phyloP scores from a whole-genome alignment of 495 filamentous ascomycete genomes.

The Echria macrotheca region DNA sequence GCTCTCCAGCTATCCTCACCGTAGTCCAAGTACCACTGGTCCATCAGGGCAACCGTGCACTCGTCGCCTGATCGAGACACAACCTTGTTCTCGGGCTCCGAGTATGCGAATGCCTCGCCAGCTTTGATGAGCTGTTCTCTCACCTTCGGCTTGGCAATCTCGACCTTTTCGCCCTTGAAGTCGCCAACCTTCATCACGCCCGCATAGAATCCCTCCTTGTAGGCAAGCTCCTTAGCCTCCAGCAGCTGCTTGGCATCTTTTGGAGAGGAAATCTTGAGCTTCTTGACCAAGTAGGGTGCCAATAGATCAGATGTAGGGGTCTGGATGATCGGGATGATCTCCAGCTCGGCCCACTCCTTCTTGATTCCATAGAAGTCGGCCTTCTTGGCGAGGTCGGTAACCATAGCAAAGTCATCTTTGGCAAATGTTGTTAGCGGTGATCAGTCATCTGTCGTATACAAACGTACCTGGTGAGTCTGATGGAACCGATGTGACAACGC shows the following conservation, averaged over 20 bases:
- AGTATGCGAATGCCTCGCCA: constrained; percentile 83
- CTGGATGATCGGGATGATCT: constrained; percentile 81
- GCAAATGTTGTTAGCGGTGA: neutral
- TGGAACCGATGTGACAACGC: constrained; percentile 91
- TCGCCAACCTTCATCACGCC: constrained; percentile 86
- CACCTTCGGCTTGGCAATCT: constrained; percentile 81
- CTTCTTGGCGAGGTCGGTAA: constrained; percentile 87
- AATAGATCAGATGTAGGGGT: constrained; percentile 85
- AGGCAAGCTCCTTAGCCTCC: constrained; percentile 92
- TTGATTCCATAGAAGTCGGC: constrained; percentile 95
- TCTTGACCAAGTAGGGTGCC: constrained; percentile 77
- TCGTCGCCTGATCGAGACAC: constrained; percentile 81
- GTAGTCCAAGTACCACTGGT: constrained; percentile 97
- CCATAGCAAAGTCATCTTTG: constrained; percentile 81
- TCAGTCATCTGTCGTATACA: too few relatives aligned
- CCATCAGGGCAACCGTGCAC: constrained; percentile 78
- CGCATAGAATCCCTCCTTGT: constrained; percentile 97
- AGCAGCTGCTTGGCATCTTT: constrained; percentile 87
- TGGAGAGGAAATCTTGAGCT: constrained; percentile 92
- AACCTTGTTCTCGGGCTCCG: constrained; percentile 85
- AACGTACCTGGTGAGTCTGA: constrained; percentile 67
- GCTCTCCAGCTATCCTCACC: constrained; percentile 76
- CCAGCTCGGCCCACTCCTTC: constrained; percentile 91
- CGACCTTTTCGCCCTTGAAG: constrained; percentile 81
- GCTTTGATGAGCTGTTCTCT: constrained; percentile 69